These are phyloP conservation scores for Akanthomyces muscarius DNA, from an alignment of 2,329 filamentous ascomycete genomes.

Conservation along the genomic window DNA sequence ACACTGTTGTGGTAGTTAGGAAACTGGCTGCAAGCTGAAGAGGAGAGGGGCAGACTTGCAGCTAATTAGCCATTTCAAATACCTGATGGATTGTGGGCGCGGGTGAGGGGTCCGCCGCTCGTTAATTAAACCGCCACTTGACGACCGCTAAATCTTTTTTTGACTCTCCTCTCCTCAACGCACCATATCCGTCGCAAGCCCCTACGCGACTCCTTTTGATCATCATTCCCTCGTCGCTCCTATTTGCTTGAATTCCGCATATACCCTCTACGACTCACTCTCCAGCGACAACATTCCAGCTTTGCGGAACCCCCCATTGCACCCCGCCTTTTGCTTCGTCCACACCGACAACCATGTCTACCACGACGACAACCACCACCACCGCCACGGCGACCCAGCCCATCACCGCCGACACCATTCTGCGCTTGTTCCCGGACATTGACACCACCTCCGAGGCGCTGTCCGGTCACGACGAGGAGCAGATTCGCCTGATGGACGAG, in stretches of 20 bases:
- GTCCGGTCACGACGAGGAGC: constrained; percentile 91
- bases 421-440: constrained; percentile 83
- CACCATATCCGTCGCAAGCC: not conserved
- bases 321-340: not conserved
- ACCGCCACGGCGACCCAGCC: constrained; percentile 49
- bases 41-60: not conserved
- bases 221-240: not conserved
- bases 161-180: not conserved
- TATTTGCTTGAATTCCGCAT: not conserved
- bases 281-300: not conserved
- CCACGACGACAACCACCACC: constrained; percentile 35
- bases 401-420: constrained; percentile 82
- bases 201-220: not conserved
- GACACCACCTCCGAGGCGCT: constrained; percentile 69
- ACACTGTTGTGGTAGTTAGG: not conserved
- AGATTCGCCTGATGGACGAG: constrained; percentile 97
- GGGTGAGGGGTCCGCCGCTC: not conserved
- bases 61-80: not conserved
- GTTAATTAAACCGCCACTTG: not conserved
- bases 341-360: constrained; percentile 20
- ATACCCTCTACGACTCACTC: not conserved
- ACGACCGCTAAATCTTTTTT: not conserved
- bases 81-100: not conserved
- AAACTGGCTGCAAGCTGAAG: not conserved
- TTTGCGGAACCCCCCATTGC: not conserved